These are phyloP conservation scores for Macadamia tetraphylla DNA, from an alignment of 164 flowering plant species.

Conservation along the genomic window DNA sequence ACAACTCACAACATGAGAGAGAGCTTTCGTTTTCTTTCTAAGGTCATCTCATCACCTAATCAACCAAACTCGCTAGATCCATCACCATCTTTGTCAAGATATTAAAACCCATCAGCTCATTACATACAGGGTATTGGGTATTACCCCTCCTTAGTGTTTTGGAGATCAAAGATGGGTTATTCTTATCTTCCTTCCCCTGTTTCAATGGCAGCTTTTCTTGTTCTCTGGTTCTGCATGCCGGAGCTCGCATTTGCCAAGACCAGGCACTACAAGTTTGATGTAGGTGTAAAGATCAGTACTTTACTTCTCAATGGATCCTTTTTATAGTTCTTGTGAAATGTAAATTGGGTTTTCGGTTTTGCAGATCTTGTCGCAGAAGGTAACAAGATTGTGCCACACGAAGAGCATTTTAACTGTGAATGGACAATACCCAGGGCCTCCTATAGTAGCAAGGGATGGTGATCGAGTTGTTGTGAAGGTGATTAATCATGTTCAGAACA, in stretches of 20 bases:
- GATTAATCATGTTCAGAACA: slow-evolving; percentile 49
- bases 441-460: slow-evolving; percentile 60
- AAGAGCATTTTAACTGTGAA: slow-evolving; percentile 62
- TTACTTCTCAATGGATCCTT: neutral
- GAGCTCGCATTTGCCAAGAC: slow-evolving; percentile 22
- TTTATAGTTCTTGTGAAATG: neutral
- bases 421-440: slow-evolving; percentile 65
- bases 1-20: neutral
- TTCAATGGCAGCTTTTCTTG: slow-evolving; percentile 11
- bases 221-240: slow-evolving; percentile 14
- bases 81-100: too few species aligned
- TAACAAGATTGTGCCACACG: slow-evolving; percentile 58
- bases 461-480: slow-evolving; percentile 55
- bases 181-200: slow-evolving; percentile 7
- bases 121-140: too few species aligned
- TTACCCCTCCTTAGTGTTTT: too few species aligned
- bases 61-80: slow-evolving; percentile 11
- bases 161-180: slow-evolving; percentile 13
- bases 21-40: neutral
- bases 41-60: slow-evolving; percentile 23
- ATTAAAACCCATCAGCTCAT: too few species aligned
- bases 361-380: slow-evolving; percentile 54
- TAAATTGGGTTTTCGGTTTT: neutral
- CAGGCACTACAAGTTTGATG: slow-evolving; percentile 40
- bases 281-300: slow-evolving; percentile 1